A percentile compares a stretch with the other conserved stretches of the same genome.
phyloP scores from a whole-genome alignment of 2,329 filamentous ascomycete genomes.

The Dactylellina parvicollis region DNA sequence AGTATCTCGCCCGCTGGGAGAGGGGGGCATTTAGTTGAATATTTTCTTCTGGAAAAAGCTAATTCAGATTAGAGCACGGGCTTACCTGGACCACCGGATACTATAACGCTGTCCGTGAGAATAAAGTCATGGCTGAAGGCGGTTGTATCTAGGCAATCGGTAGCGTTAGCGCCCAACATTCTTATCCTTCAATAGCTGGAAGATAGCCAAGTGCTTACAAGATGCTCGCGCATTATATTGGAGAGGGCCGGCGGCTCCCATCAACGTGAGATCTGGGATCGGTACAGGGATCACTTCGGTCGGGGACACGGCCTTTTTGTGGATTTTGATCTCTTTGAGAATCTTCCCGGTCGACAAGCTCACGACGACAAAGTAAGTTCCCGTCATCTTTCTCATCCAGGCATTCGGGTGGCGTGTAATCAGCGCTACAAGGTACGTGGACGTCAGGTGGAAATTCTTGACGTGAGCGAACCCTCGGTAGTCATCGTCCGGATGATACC shows the following conservation, averaged over 20 bases:
- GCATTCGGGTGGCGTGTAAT: constrained; percentile 57
- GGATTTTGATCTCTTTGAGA: constrained; percentile 44
- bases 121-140: constrained; percentile 58
- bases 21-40: constrained; percentile 3
- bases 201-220: constrained; percentile 21
- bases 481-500: constrained; percentile 54
- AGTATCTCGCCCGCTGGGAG: constrained; percentile 42
- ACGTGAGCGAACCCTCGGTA: constrained; percentile 58
- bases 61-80: constrained; percentile 10
- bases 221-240: constrained; percentile 33
- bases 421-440: constrained; percentile 58
- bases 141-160: constrained; percentile 56
- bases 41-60: constrained; percentile 28
- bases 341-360: constrained; percentile 37
- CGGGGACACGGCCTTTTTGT: constrained; percentile 52
- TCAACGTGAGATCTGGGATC: neutral
- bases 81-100: constrained; percentile 58
- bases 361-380: constrained; percentile 58
- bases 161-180: neutral
- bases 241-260: constrained; percentile 27
- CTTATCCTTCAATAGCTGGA: neutral
- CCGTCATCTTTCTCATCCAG: constrained; percentile 57
- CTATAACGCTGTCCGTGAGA: constrained; percentile 57
- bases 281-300: constrained; percentile 15
- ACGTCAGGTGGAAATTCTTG: constrained; percentile 58